Evolutionary conservation across 139 green algal genomes (phyloP).

Genomic region (Astrephomene gubernaculifera): DNA sequence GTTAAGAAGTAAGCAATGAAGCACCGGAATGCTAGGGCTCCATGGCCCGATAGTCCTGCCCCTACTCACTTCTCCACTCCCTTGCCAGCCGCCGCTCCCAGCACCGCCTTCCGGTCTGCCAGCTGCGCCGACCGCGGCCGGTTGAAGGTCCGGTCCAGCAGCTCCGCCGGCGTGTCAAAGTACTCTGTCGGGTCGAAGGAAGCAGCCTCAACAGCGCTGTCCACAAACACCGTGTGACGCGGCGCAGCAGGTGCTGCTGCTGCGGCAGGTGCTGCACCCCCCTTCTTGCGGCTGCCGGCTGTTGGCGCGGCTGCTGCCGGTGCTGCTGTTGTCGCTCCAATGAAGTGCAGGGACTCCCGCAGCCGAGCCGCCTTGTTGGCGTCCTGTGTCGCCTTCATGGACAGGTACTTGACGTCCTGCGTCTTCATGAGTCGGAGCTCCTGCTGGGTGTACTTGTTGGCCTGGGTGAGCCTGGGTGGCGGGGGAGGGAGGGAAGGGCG

Average conservation of each 20-base stretch:
- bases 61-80: constrained; percentile 51
- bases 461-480: constrained; percentile 59
- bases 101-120: constrained; percentile 1
- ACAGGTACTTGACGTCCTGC: constrained; percentile 93
- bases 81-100: background rate
- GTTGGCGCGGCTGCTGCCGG: background rate
- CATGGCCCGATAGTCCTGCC: background rate
- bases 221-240: constrained; percentile 60
- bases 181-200: constrained; percentile 81
- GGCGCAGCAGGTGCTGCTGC: background rate
- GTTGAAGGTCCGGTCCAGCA: constrained; percentile 87
- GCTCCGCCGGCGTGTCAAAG: constrained; percentile 84
- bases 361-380: constrained; percentile 86
- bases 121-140: constrained; percentile 70
- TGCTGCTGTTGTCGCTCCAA: constrained; percentile 67
- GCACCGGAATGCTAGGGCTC: too few species aligned
- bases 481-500: background rate
- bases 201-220: constrained; percentile 52
- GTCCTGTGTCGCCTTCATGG: constrained; percentile 81
- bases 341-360: constrained; percentile 83
- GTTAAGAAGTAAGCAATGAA: too few species aligned
- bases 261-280: background rate
- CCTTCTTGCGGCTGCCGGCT: background rate
- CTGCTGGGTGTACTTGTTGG: constrained; percentile 94
- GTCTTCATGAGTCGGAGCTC: constrained; percentile 95